phyloP scores from a whole-genome alignment of 2,329 filamentous ascomycete genomes.

The Colletotrichum plurivorum region DNA sequence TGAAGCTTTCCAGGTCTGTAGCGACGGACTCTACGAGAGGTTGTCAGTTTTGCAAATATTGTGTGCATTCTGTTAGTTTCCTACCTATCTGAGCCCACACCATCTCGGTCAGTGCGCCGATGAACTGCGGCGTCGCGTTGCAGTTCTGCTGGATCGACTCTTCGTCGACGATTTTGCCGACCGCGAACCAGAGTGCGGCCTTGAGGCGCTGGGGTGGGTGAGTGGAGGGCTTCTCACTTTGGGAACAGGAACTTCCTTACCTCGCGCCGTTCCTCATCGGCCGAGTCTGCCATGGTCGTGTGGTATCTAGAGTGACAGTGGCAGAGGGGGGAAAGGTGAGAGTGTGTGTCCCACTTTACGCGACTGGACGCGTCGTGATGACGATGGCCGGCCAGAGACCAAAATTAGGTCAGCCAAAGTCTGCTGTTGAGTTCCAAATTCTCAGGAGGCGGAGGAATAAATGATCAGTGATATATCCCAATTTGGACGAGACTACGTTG shows the following conservation, averaged over 20 bases:
- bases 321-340: neutral
- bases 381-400: neutral
- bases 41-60: neutral
- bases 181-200: conserved; percentile 85
- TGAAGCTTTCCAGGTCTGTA: conserved; percentile 69
- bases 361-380: conserved; percentile 30
- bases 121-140: conserved; percentile 94
- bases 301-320: conserved; percentile 1
- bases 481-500: neutral
- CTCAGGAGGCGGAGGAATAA: neutral
- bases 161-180: conserved; percentile 91
- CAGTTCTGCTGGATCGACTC: conserved; percentile 80
- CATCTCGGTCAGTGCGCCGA: conserved; percentile 87
- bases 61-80: conserved; percentile 28
- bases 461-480: neutral
- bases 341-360: conserved; percentile 34
- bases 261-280: conserved; percentile 53
- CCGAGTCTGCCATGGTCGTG: conserved; percentile 50
- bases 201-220: conserved; percentile 78
- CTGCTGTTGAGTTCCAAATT: neutral
- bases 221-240: neutral
- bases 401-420: neutral
- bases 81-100: conserved; percentile 89
- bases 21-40: conserved; percentile 66
- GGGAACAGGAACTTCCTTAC: conserved; percentile 40